These are phyloP conservation scores for Sporothrix pallida DNA, from an alignment of 2,329 filamentous ascomycete genomes.

Conservation along the genomic window DNA sequence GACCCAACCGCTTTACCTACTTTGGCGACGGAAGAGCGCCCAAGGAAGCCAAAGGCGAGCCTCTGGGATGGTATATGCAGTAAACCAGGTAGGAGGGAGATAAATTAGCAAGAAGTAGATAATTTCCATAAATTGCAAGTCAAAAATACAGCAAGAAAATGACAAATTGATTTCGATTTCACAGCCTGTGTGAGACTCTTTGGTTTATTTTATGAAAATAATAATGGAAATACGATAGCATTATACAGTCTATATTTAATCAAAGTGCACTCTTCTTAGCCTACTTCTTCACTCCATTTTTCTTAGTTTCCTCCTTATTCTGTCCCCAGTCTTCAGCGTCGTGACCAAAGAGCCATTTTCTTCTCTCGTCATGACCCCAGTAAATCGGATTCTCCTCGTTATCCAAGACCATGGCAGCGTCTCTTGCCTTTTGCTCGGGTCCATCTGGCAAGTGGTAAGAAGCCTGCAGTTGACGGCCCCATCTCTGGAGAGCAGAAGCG, in stretches of 20 bases:
- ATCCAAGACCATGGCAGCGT: constrained; percentile 36
- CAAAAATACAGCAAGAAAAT: too few relatives aligned
- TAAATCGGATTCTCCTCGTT: constrained; percentile 39
- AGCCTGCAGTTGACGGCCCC: constrained; percentile 39
- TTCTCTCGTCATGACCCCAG: constrained; percentile 42
- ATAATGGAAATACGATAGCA: neutral
- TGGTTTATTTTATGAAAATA: too few relatives aligned
- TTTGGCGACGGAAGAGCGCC: constrained; percentile 28
- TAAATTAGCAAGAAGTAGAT: too few relatives aligned
- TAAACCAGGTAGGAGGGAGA: neutral
- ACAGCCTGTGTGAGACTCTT: too few relatives aligned
- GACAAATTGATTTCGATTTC: too few relatives aligned
- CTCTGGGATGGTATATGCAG: constrained; percentile 28
- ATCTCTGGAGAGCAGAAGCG: constrained; percentile 36
- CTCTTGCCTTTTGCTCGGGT: constrained; percentile 36
- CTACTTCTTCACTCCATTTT: neutral
- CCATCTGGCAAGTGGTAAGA: constrained; percentile 41
- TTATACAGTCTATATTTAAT: neutral
- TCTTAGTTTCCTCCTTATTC: too few relatives aligned
- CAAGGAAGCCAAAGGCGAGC: constrained; percentile 30
- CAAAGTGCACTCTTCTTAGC: neutral
- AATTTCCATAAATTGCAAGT: too few relatives aligned
- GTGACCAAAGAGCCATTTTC: constrained; percentile 45
- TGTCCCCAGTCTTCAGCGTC: constrained; percentile 36
- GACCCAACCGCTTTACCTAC: constrained; percentile 29